Base-by-base conservation (phyloP, 139 green algal genomes). In the Desmodesmus armatus region DNA sequence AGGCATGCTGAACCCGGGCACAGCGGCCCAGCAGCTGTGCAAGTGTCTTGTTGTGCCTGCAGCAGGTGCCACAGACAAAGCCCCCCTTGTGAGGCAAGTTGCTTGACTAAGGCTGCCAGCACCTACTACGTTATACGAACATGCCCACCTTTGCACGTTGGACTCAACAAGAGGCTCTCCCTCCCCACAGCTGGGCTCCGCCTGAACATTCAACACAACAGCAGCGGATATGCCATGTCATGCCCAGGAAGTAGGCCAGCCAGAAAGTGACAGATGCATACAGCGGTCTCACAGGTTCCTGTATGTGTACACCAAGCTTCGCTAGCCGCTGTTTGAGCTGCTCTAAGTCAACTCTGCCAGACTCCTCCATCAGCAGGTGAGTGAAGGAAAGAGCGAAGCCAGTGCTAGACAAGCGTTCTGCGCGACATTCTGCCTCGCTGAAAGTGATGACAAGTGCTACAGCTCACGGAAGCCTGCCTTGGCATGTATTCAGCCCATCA, bases 281-380 rank as follows among this genome's bases (percentile, higher is more conserved):
- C 17, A n/a, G 17, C 39, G 6, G 25, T 7, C 13, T 76, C 67
- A 27, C 44, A 23, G 11, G 13, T 35, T 81, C 60, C 6, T 71
- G 25, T 71, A 84, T 76, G 37, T 84, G 40, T 5, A 84, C 78
- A 29, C 78, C 78, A 2, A 84, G 63, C 62, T 77, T 84, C 19
- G 58, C 62, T 2, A 84, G 62, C 2, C 78, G 58, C 9, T 55
- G 60, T 31, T 73, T 76, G 31, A 84, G 78, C 60, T 75, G 60
- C 17, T 44, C 39, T 23, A 77, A 49, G 78, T 84, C 78, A 66
- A 84, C 78, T 27, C n/a, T 58, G 7, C 25, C 71, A n/a, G n/a
- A n/a, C n/a, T 58, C 35, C 71, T 41, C 60, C 62, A 7, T 39
- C 23, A 25, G 27, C 27, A 29, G 4, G n/a, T n/a, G n/a, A n/a